phyloP scores from a whole-genome alignment of 345 rosid species.

The Corchorus olitorius region DNA sequence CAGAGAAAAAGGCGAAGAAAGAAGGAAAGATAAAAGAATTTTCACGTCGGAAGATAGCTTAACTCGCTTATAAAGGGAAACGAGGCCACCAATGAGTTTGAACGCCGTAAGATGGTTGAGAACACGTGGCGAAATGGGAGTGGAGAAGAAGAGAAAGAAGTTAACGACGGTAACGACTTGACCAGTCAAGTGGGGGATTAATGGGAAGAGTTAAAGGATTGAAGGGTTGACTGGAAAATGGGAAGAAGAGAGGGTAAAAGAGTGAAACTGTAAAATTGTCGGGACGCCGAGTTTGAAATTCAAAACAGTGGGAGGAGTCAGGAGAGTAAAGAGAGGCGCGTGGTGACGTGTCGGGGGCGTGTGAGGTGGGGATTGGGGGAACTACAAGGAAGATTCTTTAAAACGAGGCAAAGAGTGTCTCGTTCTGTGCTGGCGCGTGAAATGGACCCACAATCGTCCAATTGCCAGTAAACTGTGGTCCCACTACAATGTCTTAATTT shows the following conservation, averaged over 20 bases:
- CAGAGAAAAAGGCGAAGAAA: not conserved
- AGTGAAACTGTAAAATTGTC: constrained; percentile 5
- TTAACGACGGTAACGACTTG: not conserved
- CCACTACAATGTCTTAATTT: not conserved
- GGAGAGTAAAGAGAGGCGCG: constrained; percentile 11
- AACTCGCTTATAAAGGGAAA: not conserved
- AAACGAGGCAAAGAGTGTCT: constrained; percentile 14
- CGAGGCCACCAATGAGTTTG: constrained; percentile 13
- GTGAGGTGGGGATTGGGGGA: constrained; percentile 8
- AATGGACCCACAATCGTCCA: not conserved
- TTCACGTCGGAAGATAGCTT: not conserved
- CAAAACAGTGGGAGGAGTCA: constrained; percentile 21
- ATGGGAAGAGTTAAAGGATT: not conserved
- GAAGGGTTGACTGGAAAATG: not conserved
- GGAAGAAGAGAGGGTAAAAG: not conserved
- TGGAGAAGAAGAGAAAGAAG: not conserved
- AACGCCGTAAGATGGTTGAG: not conserved
- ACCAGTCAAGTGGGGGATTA: not conserved
- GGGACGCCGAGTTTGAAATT: constrained; percentile 45
- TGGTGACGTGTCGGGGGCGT: constrained; percentile 3
- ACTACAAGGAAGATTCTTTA: constrained; percentile 16
- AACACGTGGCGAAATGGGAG: not conserved
- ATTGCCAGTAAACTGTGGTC: not conserved
- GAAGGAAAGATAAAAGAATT: not conserved
- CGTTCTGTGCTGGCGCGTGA: constrained; percentile 13